Conservation (phyloP, 129 eudicot genomes). For the Flaveria sonorensis region DNA sequence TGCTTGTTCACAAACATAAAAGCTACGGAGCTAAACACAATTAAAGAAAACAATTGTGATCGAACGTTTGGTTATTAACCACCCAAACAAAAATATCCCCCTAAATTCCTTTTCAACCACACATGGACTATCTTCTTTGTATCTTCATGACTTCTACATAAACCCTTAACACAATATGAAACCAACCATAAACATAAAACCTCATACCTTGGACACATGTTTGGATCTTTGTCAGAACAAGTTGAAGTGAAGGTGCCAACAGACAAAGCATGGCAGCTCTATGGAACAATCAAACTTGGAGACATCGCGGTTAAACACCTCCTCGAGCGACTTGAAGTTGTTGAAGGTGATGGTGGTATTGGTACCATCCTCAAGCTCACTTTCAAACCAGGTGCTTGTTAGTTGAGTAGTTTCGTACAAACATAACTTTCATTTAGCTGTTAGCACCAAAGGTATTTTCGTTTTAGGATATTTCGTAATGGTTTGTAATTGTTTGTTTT, state of each 20-base stretch:
- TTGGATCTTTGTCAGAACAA: constrained; percentile 18
- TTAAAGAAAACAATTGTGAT: too few relatives aligned
- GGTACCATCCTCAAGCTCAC: constrained; percentile 20
- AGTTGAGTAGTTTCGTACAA: too few relatives aligned
- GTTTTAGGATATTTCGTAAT: too few relatives aligned
- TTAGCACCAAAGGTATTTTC: too few relatives aligned
- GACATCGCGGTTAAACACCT: not conserved
- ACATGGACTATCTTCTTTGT: constrained; percentile 11
- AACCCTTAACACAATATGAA: constrained; percentile 4
- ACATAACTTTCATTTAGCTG: not conserved
- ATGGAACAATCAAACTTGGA: not conserved
- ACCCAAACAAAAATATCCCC: not conserved
- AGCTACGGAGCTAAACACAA: too few relatives aligned
- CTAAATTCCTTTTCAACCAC: not conserved
- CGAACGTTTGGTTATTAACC: too few relatives aligned
- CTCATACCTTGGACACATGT: constrained; percentile 1
- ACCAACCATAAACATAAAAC: not conserved
- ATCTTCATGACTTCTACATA: not conserved
- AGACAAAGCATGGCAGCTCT: constrained; percentile 16
- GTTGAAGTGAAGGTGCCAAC: constrained; percentile 28
- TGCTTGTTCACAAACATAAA: too few relatives aligned
- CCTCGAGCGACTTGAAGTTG: constrained; percentile 12
- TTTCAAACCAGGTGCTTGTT: constrained; percentile 18
- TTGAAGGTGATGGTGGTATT: constrained; percentile 28
- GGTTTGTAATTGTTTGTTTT: too few relatives aligned